These are phyloP conservation scores for Medicago arabica DNA, from an alignment of 306 rosid species.

Conservation along the genomic window DNA sequence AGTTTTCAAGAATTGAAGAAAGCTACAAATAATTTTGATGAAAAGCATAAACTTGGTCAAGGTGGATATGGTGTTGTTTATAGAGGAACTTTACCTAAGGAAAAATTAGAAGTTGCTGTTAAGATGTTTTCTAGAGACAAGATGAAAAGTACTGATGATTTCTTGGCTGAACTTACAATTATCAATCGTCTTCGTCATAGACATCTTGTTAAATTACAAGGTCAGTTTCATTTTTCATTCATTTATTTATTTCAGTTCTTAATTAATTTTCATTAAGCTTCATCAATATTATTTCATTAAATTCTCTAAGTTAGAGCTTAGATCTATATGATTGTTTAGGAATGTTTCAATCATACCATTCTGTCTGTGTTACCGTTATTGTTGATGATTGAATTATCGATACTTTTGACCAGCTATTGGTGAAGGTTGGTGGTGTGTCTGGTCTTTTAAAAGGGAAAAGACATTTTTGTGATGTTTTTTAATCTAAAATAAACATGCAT, in stretches of 20 bases:
- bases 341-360: constrained; percentile 7
- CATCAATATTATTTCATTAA: not conserved
- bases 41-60: constrained; percentile 62
- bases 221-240: not conserved
- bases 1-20: constrained; percentile 61
- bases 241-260: not conserved
- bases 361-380: not conserved
- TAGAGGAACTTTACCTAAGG: constrained; percentile 54
- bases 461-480: not conserved
- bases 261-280: too few species aligned
- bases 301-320: constrained; percentile 9
- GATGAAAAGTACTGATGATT: constrained; percentile 73
- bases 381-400: not conserved
- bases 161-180: constrained; percentile 75
- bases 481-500: not conserved
- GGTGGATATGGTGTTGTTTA: constrained; percentile 83
- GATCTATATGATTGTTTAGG: constrained; percentile 18
- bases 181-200: constrained; percentile 86
- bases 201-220: constrained; percentile 63
- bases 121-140: constrained; percentile 71
- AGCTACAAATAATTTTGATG: constrained; percentile 71
- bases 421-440: not conserved
- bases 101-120: constrained; percentile 64
- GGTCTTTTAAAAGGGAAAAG: not conserved
- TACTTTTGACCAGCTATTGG: constrained; percentile 34